Evolutionary conservation across 257 asterid genomes (phyloP), one percentile per base, ranked within the genome.

Genomic region (Ehretia macrophylla): DNA sequence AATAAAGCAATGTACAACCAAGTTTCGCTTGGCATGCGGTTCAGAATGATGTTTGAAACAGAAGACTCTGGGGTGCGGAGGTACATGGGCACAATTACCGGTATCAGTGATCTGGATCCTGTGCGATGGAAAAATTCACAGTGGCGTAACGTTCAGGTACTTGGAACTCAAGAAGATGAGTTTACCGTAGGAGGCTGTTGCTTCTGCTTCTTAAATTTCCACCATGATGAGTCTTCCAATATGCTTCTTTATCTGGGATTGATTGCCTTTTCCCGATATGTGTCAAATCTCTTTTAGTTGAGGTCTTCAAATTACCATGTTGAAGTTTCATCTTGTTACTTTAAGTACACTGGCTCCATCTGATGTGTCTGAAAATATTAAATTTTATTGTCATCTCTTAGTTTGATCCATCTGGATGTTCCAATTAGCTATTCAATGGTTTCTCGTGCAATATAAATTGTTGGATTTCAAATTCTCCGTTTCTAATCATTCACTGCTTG

Each of bases 121-220:
- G 69, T 74, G 9, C 82, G 97, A 45, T 93, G 99, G 99, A 88
- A 86, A 68, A 72, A 66, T 71, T 93, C 99, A 5, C 95, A 93
- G 63, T 93, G 99, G 99, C 90, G 97, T 61, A 88, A 86, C 77
- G 94, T 93, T 59, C 99, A 93, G 95, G 99, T 92, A 73, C 17
- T 32, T 61, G n/a, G n/a, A n/a, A n/a, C 51, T 53, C 51, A 45
- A 48, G 18, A n/a, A n/a, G n/a, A n/a, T n/a, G n/a, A n/a, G n/a
- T n/a, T n/a, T n/a, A n/a, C n/a, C n/a, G n/a, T n/a, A n/a, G n/a
- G n/a, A n/a, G n/a, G n/a, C n/a, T n/a, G n/a, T n/a, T n/a, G n/a
- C n/a, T n/a, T n/a, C n/a, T n/a, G n/a, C n/a, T n/a, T n/a, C n/a
- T 20, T n/a, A 10, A 47, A 4, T 20, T 14, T 11, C 17, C 50